Base-by-base conservation (phyloP, 78 protist genomes). In the Blattamonas nauphoetae region DNA sequence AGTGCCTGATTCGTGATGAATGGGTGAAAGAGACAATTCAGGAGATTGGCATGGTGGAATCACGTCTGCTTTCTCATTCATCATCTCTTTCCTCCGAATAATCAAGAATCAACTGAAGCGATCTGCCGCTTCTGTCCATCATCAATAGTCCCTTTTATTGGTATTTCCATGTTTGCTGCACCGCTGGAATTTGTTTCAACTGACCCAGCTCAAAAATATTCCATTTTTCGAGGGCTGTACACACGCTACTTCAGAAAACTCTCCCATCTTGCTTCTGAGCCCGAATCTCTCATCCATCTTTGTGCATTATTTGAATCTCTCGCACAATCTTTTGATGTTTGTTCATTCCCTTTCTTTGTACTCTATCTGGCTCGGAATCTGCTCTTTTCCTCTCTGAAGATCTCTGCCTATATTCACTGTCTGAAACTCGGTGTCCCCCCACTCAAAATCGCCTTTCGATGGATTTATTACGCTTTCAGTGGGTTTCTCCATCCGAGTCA, bases 391-490 rank as follows among this genome's bases (percentile, higher is more conserved):
- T 55, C 21, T 55, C 71, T 29, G 11, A 11, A 55, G 71, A 21
- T 21, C 21, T 11, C 71, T 55, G 71, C 71, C 11, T 55, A 55
- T 55, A 55, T 1, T 34, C 90, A 87, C 46, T 55, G 83, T 29
- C n/a, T 4, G 41, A 1, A 1, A 36, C 35, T 87, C n/a, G 88
- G 87, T 21, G 3, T 86, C 34, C 86, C 32, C 45, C 92, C 92
- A 29, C 21, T 89, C 5, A 32, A 0, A 34, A 29, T 90, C 3
- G 92, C 88, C 1, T 90, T 63, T 3, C 44, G 55, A n/a, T 90
- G 92, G 92, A 86, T 90, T 3, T 11, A 41, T n/a, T 36, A 11
- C 34, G 92, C 92, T 3, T 90, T 90, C 36, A 85, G 63, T 36
- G 90, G 82, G 3, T 78, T 2, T 63, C 82, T 90, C 34, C 46